These are phyloP conservation scores for Aschersonia sp. DNA, from an alignment of 2,329 filamentous ascomycete genomes.

Conservation along the genomic window DNA sequence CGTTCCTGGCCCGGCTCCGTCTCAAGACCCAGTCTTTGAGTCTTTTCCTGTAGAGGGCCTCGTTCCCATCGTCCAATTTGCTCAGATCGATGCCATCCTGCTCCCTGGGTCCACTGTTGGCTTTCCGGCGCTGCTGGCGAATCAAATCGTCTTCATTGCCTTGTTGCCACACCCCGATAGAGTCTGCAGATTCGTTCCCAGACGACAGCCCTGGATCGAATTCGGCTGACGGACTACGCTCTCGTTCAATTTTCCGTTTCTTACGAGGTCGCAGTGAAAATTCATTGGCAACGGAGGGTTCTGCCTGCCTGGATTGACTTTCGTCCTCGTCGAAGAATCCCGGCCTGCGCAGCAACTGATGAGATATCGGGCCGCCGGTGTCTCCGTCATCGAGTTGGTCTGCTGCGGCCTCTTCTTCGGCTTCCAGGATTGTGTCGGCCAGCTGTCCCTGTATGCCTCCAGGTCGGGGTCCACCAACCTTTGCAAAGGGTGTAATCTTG, in stretches of 20 bases:
- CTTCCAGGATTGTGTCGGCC: slow-evolving; percentile 65
- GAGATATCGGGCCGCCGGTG: slow-evolving; percentile 42
- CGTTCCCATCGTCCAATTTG: slow-evolving; percentile 76
- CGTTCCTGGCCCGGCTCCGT: slow-evolving; percentile 24
- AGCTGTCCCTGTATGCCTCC: slow-evolving; percentile 53
- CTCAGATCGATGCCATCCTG: slow-evolving; percentile 27
- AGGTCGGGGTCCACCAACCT: slow-evolving; percentile 50
- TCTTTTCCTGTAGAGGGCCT: slow-evolving; percentile 62
- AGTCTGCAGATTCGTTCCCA: slow-evolving; percentile 18
- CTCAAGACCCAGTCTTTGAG: slow-evolving; percentile 59
- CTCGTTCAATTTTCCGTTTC: slow-evolving; percentile 28
- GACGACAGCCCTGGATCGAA: slow-evolving; percentile 22
- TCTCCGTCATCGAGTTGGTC: slow-evolving; percentile 25
- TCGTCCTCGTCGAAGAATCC: slow-evolving; percentile 41
- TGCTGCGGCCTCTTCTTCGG: slow-evolving; percentile 53
- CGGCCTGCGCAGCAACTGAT: slow-evolving; percentile 58
- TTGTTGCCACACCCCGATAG: slow-evolving; percentile 20
- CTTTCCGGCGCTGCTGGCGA: slow-evolving; percentile 25
- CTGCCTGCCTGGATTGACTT: neutral
- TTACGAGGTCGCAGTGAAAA: slow-evolving; percentile 46
- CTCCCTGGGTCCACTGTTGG: slow-evolving; percentile 4
- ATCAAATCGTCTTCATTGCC: slow-evolving; percentile 23
- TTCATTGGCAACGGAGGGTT: slow-evolving; percentile 25
- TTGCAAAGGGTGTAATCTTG: slow-evolving; percentile 93
- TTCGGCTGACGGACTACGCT: slow-evolving; percentile 29